phyloP scores from a whole-genome alignment of 83 land plant species.

The Diphasiastrum complanatum region DNA sequence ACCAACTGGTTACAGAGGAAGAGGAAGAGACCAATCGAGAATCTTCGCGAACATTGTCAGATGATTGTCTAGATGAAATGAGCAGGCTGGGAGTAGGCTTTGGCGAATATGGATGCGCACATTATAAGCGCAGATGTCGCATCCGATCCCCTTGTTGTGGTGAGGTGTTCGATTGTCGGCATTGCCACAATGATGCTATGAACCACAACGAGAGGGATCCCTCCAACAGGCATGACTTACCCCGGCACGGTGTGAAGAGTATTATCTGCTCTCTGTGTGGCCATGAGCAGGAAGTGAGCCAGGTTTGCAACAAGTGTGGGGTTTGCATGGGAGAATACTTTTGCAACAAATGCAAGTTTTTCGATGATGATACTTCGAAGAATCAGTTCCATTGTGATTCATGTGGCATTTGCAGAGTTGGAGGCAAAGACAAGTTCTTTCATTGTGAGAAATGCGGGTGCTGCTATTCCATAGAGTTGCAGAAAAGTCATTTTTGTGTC shows the following conservation, averaged over 20 bases:
- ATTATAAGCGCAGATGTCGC: slow-evolving; percentile 69
- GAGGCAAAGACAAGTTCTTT: slow-evolving; percentile 21
- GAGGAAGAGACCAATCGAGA: too few species aligned
- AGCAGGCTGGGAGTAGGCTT: too few species aligned
- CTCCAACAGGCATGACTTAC: slow-evolving; percentile 49
- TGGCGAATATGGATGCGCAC: too few species aligned
- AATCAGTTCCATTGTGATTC: slow-evolving; percentile 69
- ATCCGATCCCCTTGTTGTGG: slow-evolving; percentile 83
- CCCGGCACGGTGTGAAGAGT: slow-evolving; percentile 50
- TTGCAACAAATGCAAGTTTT: slow-evolving; percentile 64
- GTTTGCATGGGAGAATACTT: slow-evolving; percentile 69
- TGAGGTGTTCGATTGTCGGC: slow-evolving; percentile 80
- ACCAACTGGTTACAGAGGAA: too few species aligned
- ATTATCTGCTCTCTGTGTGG: slow-evolving; percentile 62
- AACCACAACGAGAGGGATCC: slow-evolving; percentile 38
- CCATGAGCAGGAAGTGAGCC: slow-evolving; percentile 72
- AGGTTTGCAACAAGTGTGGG: slow-evolving; percentile 60
- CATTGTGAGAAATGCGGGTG: slow-evolving; percentile 38
- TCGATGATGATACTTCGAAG: slow-evolving; percentile 68
- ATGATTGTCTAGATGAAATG: too few species aligned
- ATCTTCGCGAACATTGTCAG: too few species aligned
- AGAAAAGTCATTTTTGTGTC: slow-evolving; percentile 51
- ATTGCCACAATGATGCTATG: slow-evolving; percentile 88
- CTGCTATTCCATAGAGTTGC: slow-evolving; percentile 48
- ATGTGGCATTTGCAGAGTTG: slow-evolving; percentile 73